Base-by-base conservation (phyloP, 257 asterid species). In the Buddleja alternifolia region DNA sequence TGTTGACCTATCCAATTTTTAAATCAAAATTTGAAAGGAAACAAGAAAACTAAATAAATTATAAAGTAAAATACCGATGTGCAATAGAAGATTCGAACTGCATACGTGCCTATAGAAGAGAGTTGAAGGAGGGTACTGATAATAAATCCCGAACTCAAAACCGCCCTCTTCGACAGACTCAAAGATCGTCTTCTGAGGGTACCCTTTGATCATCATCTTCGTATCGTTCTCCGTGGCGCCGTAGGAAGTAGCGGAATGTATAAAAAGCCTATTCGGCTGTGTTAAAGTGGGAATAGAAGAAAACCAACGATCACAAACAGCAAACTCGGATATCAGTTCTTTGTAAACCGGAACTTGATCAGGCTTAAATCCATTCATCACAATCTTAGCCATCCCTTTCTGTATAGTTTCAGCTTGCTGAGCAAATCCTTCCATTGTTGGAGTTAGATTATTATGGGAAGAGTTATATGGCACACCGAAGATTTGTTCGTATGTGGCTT, bases 221-320 rank as follows among this genome's bases (percentile, higher is more conserved):
- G 74, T 85, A 69, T 86, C 95, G 40, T 89, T 85, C 3, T 66
- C 70, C 0, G 77, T 81, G 0, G 92, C 83, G 4, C 96, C 96
- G 46, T 74, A 57, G 2, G 96, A 87, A 0, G 96, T 89, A 0
- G 89, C 92, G 29, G 96, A 87, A 77, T 89, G 93, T 24, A 87
- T 75, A 61, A 75, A 89, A 11, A 89, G 81, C 85, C 95, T 72
- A 56, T 89, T 89, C 0, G 92, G 96, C 57, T 89, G 96, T 1
- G 96, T 87, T 76, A 85, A 63, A 0, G 86, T 69, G 0, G 96
- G 96, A 6, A 45, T 73, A 0, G 96, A 85, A 1, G 86, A 78
- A 8, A 89, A 89, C 96, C 96, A 89, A 2, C 96, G 72, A 41
- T 89, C 96, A 45, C 93, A 89, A n/a, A 89, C 89, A 0, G 85